phyloP scores from a whole-genome alignment of 345 rosid genomes.

The Lepidium africanum region DNA sequence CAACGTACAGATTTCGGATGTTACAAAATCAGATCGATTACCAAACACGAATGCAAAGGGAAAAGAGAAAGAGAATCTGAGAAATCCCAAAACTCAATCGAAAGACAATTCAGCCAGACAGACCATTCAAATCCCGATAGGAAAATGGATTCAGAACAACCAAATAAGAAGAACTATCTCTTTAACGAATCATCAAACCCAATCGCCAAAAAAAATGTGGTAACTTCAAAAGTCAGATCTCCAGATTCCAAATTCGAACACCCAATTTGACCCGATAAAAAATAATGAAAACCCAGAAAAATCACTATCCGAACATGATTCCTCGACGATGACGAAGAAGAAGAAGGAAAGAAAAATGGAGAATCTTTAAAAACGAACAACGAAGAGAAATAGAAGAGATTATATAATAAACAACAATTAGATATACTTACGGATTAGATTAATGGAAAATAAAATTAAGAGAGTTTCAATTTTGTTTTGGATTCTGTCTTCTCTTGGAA shows the following conservation, averaged over 20 bases:
- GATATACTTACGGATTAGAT: slow-evolving; percentile 68
- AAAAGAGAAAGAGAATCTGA: background rate
- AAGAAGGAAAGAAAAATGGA: background rate
- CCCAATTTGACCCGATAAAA: background rate
- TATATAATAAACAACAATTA: slow-evolving; percentile 3
- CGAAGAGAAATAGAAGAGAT: background rate
- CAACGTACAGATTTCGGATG: slow-evolving; percentile 1
- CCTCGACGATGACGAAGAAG: background rate
- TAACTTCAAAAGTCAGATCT: slow-evolving; percentile 31
- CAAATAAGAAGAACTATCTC: background rate
- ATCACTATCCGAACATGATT: slow-evolving; percentile 31
- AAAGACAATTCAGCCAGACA: background rate
- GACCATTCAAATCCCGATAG: slow-evolving; percentile 4
- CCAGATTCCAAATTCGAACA: slow-evolving; percentile 16
- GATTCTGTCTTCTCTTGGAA: slow-evolving; percentile 41
- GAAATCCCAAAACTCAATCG: background rate
- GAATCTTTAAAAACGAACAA: background rate
- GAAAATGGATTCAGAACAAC: background rate
- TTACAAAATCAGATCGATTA: background rate
- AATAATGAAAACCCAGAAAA: background rate
- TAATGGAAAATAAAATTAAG: slow-evolving; percentile 21
- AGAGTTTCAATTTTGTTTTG: slow-evolving; percentile 22
- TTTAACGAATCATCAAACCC: background rate
- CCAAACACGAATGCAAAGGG: background rate
- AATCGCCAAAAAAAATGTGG: background rate